Evolutionary conservation across 129 eudicot genomes (phyloP), one percentile per base, ranked within the genome.

Genomic region (Arctium minus): DNA sequence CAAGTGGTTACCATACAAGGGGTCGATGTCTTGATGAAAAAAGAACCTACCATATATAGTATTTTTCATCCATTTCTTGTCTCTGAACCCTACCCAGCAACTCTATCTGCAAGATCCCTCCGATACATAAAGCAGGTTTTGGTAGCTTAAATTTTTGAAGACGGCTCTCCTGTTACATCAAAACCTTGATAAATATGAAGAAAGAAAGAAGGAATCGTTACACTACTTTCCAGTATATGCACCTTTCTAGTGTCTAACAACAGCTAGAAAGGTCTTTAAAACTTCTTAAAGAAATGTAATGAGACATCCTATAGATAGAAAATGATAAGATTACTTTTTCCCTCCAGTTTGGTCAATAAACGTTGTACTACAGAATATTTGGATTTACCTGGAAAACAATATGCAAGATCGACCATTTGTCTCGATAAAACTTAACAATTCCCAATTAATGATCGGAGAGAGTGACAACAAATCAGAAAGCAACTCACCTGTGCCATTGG

Each of bases 61-160:
- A 94, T 53, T 88, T 86, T 50, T 84, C 92, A 77, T 94, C 98
- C 92, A 84, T 80, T 84, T 88, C 92, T 85, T 94, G 97, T 83
- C 84, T 94, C 82, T 91, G 97, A 67, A 92, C 92, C 72, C 97
- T 88, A 18, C 98, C 98, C 73, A 94, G 76, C 53, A 94, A 84
- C 85, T 94, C 97, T 64, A 94, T 81, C 74, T 87, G 88, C 76
- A 94, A 81, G 77, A 88, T 85, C 60, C 94, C 97, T 44, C 98
- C 98, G 8, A 91, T 90, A 82, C 97, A 94, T 62, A 94, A 84
- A 85, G 89, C 94, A 39, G 97, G 97, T 87, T 91, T 92, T 50
- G 97, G 96, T 18, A 93, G 90, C 89, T 85, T 84, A 77, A 91
- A 93, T 82, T 88, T 88, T 75, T 94, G 98, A 86, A 90, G 75